Evolutionary conservation across 2,329 filamentous ascomycete species (phyloP).

Genomic region (Ilyonectria sp.): DNA sequence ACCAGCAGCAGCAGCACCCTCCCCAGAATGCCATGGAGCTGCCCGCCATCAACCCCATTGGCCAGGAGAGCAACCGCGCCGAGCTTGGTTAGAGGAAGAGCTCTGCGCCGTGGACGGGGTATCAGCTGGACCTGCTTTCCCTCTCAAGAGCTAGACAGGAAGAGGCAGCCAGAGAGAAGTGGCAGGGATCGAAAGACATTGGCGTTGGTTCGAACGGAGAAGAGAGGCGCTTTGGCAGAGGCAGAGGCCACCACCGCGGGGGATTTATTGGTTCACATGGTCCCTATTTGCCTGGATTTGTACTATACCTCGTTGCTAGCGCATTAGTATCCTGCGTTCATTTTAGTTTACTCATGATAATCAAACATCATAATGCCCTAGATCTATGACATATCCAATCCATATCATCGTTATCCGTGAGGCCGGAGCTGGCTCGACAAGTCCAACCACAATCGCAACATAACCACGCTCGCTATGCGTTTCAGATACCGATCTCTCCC

Average conservation of each 20-base stretch:
- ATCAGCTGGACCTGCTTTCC: background rate
- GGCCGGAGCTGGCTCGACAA: background rate
- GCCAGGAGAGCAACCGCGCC: slow-evolving; percentile 52
- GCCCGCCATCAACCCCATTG: slow-evolving; percentile 48
- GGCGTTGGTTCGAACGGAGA: background rate
- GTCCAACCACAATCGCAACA: background rate
- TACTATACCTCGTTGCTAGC: slow-evolving; percentile 39
- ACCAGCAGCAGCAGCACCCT: slow-evolving; percentile 21
- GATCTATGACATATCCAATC: slow-evolving; percentile 3
- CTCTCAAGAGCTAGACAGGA: background rate
- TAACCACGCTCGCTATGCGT: background rate
- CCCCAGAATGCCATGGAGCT: slow-evolving; percentile 45
- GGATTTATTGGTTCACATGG: slow-evolving; percentile 32
- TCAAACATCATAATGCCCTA: slow-evolving; percentile 29
- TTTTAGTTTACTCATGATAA: slow-evolving; percentile 24
- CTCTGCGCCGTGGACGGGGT: background rate
- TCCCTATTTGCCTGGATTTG: slow-evolving; percentile 33
- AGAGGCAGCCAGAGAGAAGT: background rate
- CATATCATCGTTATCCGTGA: background rate
- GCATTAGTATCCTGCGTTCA: slow-evolving; percentile 25
- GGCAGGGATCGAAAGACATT: background rate
- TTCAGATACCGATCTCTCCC: background rate
- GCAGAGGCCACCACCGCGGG: background rate
- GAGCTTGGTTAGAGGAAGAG: slow-evolving; percentile 45
- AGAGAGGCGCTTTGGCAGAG: background rate